Conservation (phyloP, 768 basidiomycete species). For the Boletales sp. region DNA sequence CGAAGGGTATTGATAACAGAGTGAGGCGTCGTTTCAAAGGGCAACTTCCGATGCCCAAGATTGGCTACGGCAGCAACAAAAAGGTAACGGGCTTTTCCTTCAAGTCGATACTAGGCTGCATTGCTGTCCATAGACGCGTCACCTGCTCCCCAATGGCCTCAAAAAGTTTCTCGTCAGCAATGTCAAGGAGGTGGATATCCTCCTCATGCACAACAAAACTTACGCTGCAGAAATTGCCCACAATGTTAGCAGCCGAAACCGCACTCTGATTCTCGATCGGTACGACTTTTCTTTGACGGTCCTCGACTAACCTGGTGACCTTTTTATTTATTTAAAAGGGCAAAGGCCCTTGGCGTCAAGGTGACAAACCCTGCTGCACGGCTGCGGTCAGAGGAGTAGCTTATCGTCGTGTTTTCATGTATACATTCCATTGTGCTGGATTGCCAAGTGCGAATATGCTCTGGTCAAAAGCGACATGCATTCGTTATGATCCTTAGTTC, state of each 20-base stretch:
- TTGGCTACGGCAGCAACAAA: slow-evolving; percentile 76
- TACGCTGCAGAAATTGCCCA: slow-evolving; percentile 97
- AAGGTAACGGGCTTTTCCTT: slow-evolving; percentile 53
- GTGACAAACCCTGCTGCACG: slow-evolving; percentile 92
- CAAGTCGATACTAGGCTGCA: slow-evolving; percentile 1
- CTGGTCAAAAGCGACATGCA: slow-evolving; percentile 23
- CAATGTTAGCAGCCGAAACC: slow-evolving; percentile 94
- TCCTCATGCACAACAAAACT: slow-evolving; percentile 97
- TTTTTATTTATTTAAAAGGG: slow-evolving; percentile 40
- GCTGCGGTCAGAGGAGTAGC: slow-evolving; percentile 91
- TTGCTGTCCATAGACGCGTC: slow-evolving; percentile 62
- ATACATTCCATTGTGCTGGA: slow-evolving; percentile 51
- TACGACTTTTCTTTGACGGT: slow-evolving; percentile 30
- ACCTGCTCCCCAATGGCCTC: slow-evolving; percentile 92
- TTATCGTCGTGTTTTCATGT: slow-evolving; percentile 37
- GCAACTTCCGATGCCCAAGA: slow-evolving; percentile 92
- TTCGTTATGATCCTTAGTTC: slow-evolving; percentile 4
- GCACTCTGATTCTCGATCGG: slow-evolving; percentile 87
- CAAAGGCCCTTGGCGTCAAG: slow-evolving; percentile 85
- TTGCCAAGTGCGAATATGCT: slow-evolving; percentile 38
- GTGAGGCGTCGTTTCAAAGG: slow-evolving; percentile 95
- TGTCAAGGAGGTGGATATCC: slow-evolving; percentile 87
- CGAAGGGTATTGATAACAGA: slow-evolving; percentile 99
- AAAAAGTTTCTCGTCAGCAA: slow-evolving; percentile 97
- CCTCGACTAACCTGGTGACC: slow-evolving; percentile 5